Percentiles rank a stretch among this genome's conserved stretches.
Evolutionary conservation across 768 basidiomycete genomes (phyloP).

Genomic region (Chalciporus chontae): DNA sequence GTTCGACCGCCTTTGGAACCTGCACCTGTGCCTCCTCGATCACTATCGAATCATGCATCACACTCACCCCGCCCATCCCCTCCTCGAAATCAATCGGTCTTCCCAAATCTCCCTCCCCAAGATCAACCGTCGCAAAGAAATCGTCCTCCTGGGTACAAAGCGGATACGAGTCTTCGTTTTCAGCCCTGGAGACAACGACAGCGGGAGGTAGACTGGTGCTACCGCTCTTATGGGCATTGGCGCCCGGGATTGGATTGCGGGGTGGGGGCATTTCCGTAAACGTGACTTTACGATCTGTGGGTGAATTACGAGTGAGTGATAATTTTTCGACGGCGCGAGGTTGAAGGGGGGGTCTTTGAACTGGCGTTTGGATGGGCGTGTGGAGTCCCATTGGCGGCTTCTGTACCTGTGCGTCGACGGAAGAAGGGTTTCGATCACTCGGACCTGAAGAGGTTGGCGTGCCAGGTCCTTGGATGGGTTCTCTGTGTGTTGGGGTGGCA

Average conservation of each 20-base stretch:
- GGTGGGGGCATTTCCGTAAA: slow-evolving; percentile 1
- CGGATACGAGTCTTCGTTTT: slow-evolving; percentile 38
- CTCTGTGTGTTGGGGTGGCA: slow-evolving; percentile 1
- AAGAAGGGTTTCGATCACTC: not conserved
- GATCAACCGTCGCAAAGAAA: slow-evolving; percentile 55
- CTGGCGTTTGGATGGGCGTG: slow-evolving; percentile 32
- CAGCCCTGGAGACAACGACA: not conserved
- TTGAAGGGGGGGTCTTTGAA: slow-evolving; percentile 7
- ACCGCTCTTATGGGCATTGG: not conserved
- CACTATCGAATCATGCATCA: slow-evolving; percentile 6
- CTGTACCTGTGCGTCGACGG: not conserved
- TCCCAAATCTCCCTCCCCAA: slow-evolving; percentile 42
- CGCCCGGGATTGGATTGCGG: not conserved
- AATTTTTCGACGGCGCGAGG: not conserved
- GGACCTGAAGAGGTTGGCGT: not conserved
- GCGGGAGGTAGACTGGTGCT: not conserved
- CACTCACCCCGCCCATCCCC: slow-evolving; percentile 22
- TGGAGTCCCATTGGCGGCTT: slow-evolving; percentile 24
- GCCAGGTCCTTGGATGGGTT: not conserved
- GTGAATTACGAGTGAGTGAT: slow-evolving; percentile 12
- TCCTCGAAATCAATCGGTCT: slow-evolving; percentile 40
- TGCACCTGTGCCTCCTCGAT: not conserved
- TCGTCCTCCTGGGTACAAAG: slow-evolving; percentile 67
- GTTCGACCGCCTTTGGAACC: not conserved
- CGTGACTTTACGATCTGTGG: slow-evolving; percentile 12